These are phyloP conservation scores for Xylaria sp. DNA, from an alignment of 2,329 filamentous ascomycete genomes.

Conservation along the genomic window DNA sequence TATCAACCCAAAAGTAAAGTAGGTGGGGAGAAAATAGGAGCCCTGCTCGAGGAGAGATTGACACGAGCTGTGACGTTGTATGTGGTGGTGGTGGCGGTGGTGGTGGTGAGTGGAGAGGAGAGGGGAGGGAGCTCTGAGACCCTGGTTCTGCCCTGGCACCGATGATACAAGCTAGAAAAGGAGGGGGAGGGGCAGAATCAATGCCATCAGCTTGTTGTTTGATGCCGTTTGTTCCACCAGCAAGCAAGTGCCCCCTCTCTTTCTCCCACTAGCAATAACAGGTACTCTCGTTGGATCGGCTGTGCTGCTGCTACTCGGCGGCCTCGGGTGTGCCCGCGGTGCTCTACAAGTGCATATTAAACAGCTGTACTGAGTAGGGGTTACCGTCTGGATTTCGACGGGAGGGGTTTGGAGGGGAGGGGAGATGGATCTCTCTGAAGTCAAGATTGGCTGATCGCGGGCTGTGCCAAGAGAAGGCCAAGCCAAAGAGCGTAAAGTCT, in stretches of 20 bases:
- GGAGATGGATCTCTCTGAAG: background rate
- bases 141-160: background rate
- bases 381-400: constrained; percentile 1
- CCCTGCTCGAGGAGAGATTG: background rate
- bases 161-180: constrained; percentile 6
- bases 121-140: constrained; percentile 5
- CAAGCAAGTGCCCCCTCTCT: background rate
- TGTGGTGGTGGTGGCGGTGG: too few species aligned
- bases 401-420: constrained; percentile 21
- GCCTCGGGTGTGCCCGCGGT: background rate
- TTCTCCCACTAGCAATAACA: background rate
- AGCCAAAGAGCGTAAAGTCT: background rate
- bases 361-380: too few species aligned
- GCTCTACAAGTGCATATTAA: too few species aligned
- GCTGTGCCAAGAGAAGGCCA: constrained; percentile 21
- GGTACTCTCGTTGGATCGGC: background rate
- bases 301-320: background rate
- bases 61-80: constrained; percentile 8
- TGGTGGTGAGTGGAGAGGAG: background rate
- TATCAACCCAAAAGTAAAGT: background rate
- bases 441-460: constrained; percentile 27
- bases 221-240: constrained; percentile 3
- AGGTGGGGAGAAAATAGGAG: background rate
- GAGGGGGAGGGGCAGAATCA: constrained; percentile 28
- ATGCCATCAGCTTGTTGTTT: constrained; percentile 4